phyloP scores from a whole-genome alignment of 345 rosid species.

The Eucalyptus globulus region DNA sequence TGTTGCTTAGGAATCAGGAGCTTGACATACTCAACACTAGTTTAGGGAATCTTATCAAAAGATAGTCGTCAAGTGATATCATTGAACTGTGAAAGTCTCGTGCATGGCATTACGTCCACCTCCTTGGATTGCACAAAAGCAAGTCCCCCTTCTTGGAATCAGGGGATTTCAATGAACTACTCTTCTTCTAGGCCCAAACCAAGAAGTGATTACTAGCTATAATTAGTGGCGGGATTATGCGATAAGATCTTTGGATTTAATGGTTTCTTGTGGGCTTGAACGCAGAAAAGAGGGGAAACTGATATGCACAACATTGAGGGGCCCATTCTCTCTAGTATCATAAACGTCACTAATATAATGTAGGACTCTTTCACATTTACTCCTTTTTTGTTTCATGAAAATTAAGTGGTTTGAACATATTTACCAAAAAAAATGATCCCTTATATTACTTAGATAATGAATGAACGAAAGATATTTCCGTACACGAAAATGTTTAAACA shows the following conservation, averaged over 20 bases:
- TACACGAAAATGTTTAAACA: background rate
- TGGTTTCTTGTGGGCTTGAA: background rate
- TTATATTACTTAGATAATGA: background rate
- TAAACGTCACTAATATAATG: background rate
- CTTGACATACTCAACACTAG: background rate
- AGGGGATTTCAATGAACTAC: background rate
- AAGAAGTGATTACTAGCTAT: background rate
- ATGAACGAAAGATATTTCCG: background rate
- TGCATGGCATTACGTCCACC: background rate
- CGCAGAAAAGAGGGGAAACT: background rate
- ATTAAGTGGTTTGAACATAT: background rate
- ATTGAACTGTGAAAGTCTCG: background rate
- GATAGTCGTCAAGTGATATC: background rate
- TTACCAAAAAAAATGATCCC: background rate
- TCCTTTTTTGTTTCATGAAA: background rate
- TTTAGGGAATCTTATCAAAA: background rate
- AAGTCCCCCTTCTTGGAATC: background rate
- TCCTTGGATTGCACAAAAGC: background rate
- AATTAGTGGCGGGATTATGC: background rate
- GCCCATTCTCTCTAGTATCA: background rate
- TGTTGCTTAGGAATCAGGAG: background rate
- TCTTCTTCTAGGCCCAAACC: background rate
- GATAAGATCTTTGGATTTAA: background rate
- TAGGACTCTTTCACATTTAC: background rate
- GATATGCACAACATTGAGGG: background rate